phyloP scores from a whole-genome alignment of 441 rosid genomes.

The Gossypium davidsonii region DNA sequence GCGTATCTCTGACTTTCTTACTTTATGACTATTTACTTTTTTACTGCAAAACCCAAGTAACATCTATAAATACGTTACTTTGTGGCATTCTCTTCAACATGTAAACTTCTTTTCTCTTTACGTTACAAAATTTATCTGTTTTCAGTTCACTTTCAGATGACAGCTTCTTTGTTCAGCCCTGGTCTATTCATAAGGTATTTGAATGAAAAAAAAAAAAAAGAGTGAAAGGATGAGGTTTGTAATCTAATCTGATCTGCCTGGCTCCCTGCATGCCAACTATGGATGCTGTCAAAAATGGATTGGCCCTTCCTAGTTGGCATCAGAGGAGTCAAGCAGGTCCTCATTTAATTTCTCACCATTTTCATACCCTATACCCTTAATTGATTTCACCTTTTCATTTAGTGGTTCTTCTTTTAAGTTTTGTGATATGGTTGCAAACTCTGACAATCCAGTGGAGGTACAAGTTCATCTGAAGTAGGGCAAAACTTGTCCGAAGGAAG shows the following conservation, averaged over 20 bases:
- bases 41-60: neutral
- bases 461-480: neutral
- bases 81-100: neutral
- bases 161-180: neutral
- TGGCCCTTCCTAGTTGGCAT: constrained; percentile 31
- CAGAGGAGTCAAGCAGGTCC: constrained; percentile 30
- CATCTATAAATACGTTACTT: neutral
- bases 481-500: neutral
- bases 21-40: neutral
- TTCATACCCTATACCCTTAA: no score
- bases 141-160: neutral
- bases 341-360: neutral
- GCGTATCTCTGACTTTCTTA: neutral
- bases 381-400: no score
- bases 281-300: constrained; percentile 13
- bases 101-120: neutral
- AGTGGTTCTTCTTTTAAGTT: no score
- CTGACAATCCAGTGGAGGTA: no score
- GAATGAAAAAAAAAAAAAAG: no score
- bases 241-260: constrained; percentile 24
- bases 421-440: no score
- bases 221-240: neutral
- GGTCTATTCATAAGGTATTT: neutral
- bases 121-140: neutral
- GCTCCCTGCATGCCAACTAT: constrained; percentile 41